Base-by-base conservation (phyloP, 495 filamentous ascomycete species). In the Trichoderma erinaceum region DNA sequence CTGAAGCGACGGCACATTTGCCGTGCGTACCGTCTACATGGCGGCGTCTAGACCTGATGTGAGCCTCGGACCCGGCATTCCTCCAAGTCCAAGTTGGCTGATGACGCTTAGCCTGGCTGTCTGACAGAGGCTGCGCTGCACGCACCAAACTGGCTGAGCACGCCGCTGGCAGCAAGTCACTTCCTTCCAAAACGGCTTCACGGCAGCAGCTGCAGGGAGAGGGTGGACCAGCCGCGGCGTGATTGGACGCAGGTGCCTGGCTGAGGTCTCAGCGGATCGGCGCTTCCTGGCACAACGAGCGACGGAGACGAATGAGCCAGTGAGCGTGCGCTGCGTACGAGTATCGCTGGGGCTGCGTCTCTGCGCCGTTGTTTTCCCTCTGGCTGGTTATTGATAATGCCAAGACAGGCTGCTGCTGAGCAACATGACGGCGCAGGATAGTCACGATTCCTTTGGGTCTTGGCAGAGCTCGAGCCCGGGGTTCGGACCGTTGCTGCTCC, bases 151-250 rank as follows among this genome's bases (percentile, higher is more conserved):
- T 38, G 35, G 35, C 35, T 38, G 35, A 38, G 35, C 35, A 10
- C 5, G 8, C 35, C 35, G 35, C 35, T 38, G 35, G 35, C 4
- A 38, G 4, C 35, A 38, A 0, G 35, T 29, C 35, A n/a, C n/a
- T n/a, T n/a, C n/a, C n/a, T n/a, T n/a, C 35, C 8, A 6, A 32
- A 32, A 6, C 56, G 56, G 56, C 56, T 61, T 61, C 27, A 18
- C 56, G 56, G 56, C 56, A 61, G 50, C 12, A 11, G 10, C 23
- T 61, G 56, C 56, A 61, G 25, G 56, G 56, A 32, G 56, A 61
- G 23, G 56, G 25, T 7, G 16, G 56, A 61, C 16, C 56, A 38
- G 35, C 35, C 35, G 56, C 25, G 12, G 23, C 11, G 56, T 61
- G 56, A 61, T 61, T 61, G 56, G 56, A 3, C 56, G n/a, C 2